Base-by-base conservation (phyloP, 139 green algal species). In the Chlorella sp. region DNA sequence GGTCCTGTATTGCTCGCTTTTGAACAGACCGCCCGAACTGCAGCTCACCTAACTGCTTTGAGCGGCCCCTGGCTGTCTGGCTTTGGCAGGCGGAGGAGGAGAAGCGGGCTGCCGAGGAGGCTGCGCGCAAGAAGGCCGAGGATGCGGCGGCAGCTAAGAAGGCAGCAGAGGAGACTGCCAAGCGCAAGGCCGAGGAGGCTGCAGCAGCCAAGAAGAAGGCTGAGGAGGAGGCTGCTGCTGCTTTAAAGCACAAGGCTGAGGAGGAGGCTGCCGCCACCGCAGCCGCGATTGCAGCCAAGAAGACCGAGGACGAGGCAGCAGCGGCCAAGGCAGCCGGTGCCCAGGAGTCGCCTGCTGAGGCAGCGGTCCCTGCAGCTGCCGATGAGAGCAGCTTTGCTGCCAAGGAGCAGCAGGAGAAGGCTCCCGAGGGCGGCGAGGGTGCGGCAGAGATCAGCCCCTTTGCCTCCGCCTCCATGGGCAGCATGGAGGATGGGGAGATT, bases 271-370 rank as follows among this genome's bases (percentile, higher is more conserved):
- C 34, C 7, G 75, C 74, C n/a, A 30, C 47, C 30, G 51, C 15
- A 11, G 23, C 28, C 5, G 60, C 62, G 38, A 62, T 62, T 0
- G 78, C 51, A 23, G 15, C 62, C 5, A 62, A 34, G 72, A 1
- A 62, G 16, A 47, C 74, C 5, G 65, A 56, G 7, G 47, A 56
- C 13, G 47, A 57, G 63, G 86, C 47, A 2, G 64, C 74, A 21
- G 74, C 86, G 32, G 85, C 70, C 23, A 78, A 83, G 85, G 71
- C 44, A 1, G 57, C 78, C 28, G 76, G 68, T 62, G 75, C 62
- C 0, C n/a, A 72, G 76, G 38, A 80, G 36, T 79, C 60, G 16
- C 39, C 75, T n/a, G 55, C 55, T 23, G 56, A 68, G 47, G 44
- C 32, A 25, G 75, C 55, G 34, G 56, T 57, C 26, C n/a, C 34